Percentiles rank a stretch among this genome's conserved stretches.
These are phyloP conservation scores for Zalaria sp. DNA, from an alignment of 2,329 filamentous ascomycete species.

Conservation along the genomic window DNA sequence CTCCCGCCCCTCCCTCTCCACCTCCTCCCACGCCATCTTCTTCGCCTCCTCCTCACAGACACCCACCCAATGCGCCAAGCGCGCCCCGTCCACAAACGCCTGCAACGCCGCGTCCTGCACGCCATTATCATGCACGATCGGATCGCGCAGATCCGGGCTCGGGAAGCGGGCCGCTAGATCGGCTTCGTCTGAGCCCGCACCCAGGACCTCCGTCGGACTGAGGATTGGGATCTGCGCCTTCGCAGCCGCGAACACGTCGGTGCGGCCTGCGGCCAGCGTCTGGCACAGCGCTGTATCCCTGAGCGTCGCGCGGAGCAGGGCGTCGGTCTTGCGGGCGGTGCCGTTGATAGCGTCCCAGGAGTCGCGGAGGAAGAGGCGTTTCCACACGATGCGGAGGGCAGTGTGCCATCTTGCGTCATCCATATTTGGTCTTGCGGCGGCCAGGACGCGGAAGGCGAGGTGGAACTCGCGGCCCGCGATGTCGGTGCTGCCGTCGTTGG, in stretches of 20 bases:
- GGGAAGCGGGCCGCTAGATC: conserved; percentile 40
- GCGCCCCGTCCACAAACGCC: conserved; percentile 50
- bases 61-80: conserved; percentile 55
- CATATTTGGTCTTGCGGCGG: conserved; percentile 36
- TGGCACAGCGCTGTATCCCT: conserved; percentile 18
- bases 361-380: conserved; percentile 69
- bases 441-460: conserved; percentile 49
- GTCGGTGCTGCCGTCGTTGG: conserved; percentile 30
- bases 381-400: conserved; percentile 60
- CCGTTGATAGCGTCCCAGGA: conserved; percentile 73
- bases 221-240: conserved; percentile 11
- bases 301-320: conserved; percentile 48
- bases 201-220: conserved; percentile 24
- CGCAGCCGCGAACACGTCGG: conserved; percentile 25
- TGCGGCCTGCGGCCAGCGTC: conserved; percentile 42
- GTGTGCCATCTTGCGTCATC: conserved; percentile 42
- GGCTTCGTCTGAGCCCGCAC: conserved; percentile 43
- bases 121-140: conserved; percentile 57
- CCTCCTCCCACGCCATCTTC: conserved; percentile 21
- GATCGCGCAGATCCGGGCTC: conserved; percentile 45
- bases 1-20: conserved; percentile 5
- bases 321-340: conserved; percentile 59
- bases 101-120: conserved; percentile 55
- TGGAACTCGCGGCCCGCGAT: conserved; percentile 53
- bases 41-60: conserved; percentile 25